These are phyloP conservation scores for Suhomyces sp. DNA, from an alignment of 805 yeast genomes.

Conservation along the genomic window DNA sequence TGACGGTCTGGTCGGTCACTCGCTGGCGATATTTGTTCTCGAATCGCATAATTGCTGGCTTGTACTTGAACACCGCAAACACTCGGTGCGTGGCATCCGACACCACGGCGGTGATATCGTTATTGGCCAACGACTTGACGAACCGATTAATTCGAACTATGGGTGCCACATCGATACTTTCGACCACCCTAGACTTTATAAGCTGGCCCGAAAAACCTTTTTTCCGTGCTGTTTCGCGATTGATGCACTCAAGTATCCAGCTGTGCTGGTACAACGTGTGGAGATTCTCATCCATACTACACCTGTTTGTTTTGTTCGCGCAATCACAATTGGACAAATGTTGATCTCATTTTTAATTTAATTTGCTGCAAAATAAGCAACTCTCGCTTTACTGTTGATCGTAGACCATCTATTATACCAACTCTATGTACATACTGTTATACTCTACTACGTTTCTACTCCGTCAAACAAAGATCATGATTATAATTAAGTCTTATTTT, in stretches of 20 bases:
- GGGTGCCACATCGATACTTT: conserved; percentile 17
- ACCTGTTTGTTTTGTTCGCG: background rate
- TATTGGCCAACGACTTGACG: conserved; percentile 17
- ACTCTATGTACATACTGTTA: background rate
- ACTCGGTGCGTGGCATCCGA: conserved; percentile 32
- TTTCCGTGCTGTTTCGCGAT: background rate
- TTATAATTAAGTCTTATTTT: too few relatives aligned
- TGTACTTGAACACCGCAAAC: conserved; percentile 27
- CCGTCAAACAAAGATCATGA: too few relatives aligned
- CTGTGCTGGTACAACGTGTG: background rate
- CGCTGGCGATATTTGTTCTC: conserved; percentile 32
- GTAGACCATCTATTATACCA: too few relatives aligned
- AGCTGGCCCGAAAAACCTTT: background rate
- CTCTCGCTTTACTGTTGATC: too few relatives aligned
- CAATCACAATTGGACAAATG: too few relatives aligned
- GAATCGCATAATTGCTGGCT: conserved; percentile 24
- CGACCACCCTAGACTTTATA: background rate
- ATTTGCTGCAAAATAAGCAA: background rate
- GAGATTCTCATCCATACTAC: background rate
- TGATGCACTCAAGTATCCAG: background rate
- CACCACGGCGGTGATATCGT: conserved; percentile 28
- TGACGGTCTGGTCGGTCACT: conserved; percentile 30
- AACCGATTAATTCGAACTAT: conserved; percentile 28
- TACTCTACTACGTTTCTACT: background rate
- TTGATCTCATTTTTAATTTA: too few relatives aligned